Evolutionary conservation across 2,329 filamentous ascomycete genomes (phyloP).

Genomic region (Aspergillus arachidicola): DNA sequence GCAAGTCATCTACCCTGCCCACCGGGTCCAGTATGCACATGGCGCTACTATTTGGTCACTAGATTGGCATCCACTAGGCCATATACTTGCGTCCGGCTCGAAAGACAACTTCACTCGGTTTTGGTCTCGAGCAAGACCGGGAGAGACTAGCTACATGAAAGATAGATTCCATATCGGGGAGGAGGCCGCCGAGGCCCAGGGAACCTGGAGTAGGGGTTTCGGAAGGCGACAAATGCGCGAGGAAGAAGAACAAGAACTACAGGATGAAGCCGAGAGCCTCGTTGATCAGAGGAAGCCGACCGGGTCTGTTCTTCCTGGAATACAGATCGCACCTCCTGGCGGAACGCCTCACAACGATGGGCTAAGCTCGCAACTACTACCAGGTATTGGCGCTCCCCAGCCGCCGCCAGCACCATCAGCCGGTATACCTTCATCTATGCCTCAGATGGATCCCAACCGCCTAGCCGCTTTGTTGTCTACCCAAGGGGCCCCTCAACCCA

Average conservation of each 20-base stretch:
- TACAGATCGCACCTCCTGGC: slow-evolving; percentile 63
- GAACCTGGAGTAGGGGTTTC: slow-evolving; percentile 86
- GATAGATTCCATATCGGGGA: slow-evolving; percentile 96
- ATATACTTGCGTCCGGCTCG: slow-evolving; percentile 91
- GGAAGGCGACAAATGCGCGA: slow-evolving; percentile 79
- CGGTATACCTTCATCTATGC: slow-evolving; percentile 38
- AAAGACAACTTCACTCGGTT: slow-evolving; percentile 97
- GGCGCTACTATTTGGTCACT: slow-evolving; percentile 96
- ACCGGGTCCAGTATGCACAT: slow-evolving; percentile 84
- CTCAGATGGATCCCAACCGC: slow-evolving; percentile 52
- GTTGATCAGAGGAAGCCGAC: slow-evolving; percentile 86
- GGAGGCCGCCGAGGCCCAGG: slow-evolving; percentile 86
- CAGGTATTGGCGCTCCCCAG: slow-evolving; percentile 51
- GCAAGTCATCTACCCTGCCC: slow-evolving; percentile 90
- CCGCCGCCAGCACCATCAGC: slow-evolving; percentile 39
- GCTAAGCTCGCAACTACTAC: slow-evolving; percentile 45
- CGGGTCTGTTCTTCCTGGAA: slow-evolving; percentile 54
- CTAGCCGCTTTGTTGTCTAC: slow-evolving; percentile 51
- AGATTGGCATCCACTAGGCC: slow-evolving; percentile 95
- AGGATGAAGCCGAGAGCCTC: slow-evolving; percentile 90
- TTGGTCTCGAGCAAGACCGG: slow-evolving; percentile 89
- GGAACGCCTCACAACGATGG: slow-evolving; percentile 48
- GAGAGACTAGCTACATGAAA: slow-evolving; percentile 80
- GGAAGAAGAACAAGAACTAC: slow-evolving; percentile 89
- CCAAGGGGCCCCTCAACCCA: slow-evolving; percentile 39